Conservation (phyloP, 805 yeast genomes). For the Pichia manshurica region DNA sequence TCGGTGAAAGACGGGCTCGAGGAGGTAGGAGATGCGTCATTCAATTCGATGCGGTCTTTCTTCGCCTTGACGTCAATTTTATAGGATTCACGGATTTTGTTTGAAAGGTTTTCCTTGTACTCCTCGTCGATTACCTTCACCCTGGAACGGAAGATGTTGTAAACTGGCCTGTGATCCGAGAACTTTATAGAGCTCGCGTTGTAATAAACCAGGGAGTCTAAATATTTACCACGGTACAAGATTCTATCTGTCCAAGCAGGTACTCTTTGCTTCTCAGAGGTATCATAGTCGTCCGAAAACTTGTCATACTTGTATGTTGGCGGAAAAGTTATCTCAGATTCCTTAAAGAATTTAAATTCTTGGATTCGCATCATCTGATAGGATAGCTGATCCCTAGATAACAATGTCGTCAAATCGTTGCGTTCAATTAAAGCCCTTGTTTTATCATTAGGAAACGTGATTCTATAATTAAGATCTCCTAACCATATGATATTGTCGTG, state of each 20-base stretch:
- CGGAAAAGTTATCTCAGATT: slow-evolving; percentile 65
- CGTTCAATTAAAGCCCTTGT: slow-evolving; percentile 52
- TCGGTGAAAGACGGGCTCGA: slow-evolving; percentile 2
- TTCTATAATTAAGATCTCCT: slow-evolving; percentile 90
- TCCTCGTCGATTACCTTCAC: slow-evolving; percentile 67
- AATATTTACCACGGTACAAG: slow-evolving; percentile 51
- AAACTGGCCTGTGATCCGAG: slow-evolving; percentile 94
- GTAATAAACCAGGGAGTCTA: slow-evolving; percentile 64
- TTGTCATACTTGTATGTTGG: slow-evolving; percentile 94
- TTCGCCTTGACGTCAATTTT: slow-evolving; percentile 29
- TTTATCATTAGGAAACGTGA: slow-evolving; percentile 64
- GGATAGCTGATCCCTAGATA: slow-evolving; percentile 72
- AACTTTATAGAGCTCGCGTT: slow-evolving; percentile 52
- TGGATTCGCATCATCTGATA: slow-evolving; percentile 66
- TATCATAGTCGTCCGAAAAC: slow-evolving; percentile 73
- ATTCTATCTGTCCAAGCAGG: slow-evolving; percentile 98
- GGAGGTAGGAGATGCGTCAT: slow-evolving; percentile 20
- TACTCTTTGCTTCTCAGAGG: slow-evolving; percentile 85
- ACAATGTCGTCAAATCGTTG: slow-evolving; percentile 44
- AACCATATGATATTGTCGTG: slow-evolving; percentile 90
- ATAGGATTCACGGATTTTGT: slow-evolving; percentile 54
- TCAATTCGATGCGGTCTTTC: slow-evolving; percentile 25
- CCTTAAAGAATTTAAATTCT: slow-evolving; percentile 72
- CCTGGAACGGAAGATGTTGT: slow-evolving; percentile 61
- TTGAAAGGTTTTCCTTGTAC: slow-evolving; percentile 47